Evolutionary conservation across 805 yeast species (phyloP).

Genomic region (Candida glaebosa): DNA sequence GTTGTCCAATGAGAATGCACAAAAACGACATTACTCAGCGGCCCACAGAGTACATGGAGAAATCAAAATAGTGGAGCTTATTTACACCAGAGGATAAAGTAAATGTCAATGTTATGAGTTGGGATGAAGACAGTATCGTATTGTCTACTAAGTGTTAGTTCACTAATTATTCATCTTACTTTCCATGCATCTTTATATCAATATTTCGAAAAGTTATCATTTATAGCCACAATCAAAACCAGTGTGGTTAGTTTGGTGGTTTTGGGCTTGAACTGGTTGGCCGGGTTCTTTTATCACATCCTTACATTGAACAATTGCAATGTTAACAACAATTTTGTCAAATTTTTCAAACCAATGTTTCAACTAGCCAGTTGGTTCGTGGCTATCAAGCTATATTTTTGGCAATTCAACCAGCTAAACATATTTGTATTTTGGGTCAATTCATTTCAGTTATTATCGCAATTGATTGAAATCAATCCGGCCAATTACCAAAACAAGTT

Average conservation of each 20-base stretch:
- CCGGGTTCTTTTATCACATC: slow-evolving; percentile 7
- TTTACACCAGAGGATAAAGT: no score
- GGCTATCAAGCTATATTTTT: slow-evolving; percentile 5
- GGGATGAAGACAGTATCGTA: not conserved
- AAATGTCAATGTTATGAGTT: no score
- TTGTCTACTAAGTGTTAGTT: not conserved
- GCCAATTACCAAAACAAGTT: slow-evolving; percentile 10
- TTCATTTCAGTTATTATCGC: slow-evolving; percentile 1
- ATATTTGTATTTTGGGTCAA: slow-evolving; percentile 9
- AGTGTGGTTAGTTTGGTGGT: not conserved
- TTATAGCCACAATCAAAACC: not conserved
- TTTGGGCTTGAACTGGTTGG: not conserved
- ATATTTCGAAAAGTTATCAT: not conserved
- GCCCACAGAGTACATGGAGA: no score
- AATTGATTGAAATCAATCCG: slow-evolving; percentile 7
- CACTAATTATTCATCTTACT: not conserved
- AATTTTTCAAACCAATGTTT: slow-evolving; percentile 15
- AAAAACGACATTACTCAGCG: not conserved
- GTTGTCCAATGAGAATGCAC: not conserved
- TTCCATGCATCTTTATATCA: not conserved
- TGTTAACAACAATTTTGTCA: not conserved
- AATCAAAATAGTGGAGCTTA: no score
- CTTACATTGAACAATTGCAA: not conserved
- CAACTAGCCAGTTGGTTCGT: slow-evolving; percentile 11
- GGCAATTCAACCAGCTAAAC: slow-evolving; percentile 6